These are phyloP conservation scores for Bruguiera gymnorhiza DNA, from an alignment of 345 rosid species.

Conservation along the genomic window DNA sequence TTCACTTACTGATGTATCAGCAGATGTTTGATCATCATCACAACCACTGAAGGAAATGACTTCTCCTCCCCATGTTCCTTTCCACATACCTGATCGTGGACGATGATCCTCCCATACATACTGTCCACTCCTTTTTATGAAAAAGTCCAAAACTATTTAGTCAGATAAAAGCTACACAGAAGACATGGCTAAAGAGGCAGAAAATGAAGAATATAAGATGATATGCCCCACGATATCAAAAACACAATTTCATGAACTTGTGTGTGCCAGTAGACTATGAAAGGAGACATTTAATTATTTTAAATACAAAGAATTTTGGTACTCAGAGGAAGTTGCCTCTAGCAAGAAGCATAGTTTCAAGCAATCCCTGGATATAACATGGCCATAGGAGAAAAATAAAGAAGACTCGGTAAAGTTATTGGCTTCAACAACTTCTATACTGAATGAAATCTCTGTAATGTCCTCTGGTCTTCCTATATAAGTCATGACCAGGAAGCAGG, in stretches of 20 bases:
- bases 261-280: not conserved
- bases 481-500: not conserved
- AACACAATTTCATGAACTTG: no score
- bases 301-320: not conserved
- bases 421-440: not conserved
- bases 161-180: not conserved
- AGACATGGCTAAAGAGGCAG: not conserved
- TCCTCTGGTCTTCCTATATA: not conserved
- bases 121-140: slow-evolving; percentile 49
- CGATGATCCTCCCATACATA: slow-evolving; percentile 86
- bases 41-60: slow-evolving; percentile 83
- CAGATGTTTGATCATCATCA: slow-evolving; percentile 88
- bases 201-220: not conserved
- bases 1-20: slow-evolving; percentile 74
- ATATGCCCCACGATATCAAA: no score
- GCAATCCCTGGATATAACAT: no score
- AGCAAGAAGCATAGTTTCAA: not conserved
- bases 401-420: no score
- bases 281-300: not conserved
- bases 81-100: slow-evolving; percentile 75
- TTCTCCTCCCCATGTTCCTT: slow-evolving; percentile 92
- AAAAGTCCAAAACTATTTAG: no score
- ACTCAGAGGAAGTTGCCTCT: not conserved
- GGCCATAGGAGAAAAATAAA: no score
- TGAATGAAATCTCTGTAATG: not conserved